Evolutionary conservation across 2,329 filamentous ascomycete genomes (phyloP), one percentile per base, ranked within the genome.

Genomic region (Colletotrichum tropicale): DNA sequence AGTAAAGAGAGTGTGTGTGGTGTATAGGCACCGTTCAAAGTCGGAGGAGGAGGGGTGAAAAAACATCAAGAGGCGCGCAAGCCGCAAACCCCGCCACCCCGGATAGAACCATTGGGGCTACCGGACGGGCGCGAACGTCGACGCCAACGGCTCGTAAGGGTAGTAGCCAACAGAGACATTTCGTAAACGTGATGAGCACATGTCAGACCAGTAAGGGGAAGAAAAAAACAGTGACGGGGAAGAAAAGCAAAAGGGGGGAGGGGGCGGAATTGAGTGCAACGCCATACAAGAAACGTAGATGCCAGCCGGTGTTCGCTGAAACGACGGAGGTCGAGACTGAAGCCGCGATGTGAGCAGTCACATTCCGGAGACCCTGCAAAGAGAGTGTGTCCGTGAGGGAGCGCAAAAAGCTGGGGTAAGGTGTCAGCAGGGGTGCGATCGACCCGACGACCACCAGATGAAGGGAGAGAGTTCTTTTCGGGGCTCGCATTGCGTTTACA

Each of bases 301-400:
- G 28, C 24, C 61, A 65, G 26, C 56, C n/a, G 30, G 16, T 56
- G 61, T 55, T 76, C 66, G 61, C 62, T 38, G 66, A 65, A 71
- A 66, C 72, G 28, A 43, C 30, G 56, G 36, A 71, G 67, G 72
- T 60, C 60, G 43, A 71, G 56, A 75, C 62, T 43, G 43, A 52
- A 13, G 60, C 36, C 6, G n/a, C 28, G 60, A 66, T 77, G 32
- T 77, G 76, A 76, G 64, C 74, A 74, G 74, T 77, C 76, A 76
- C 56, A 70, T 77, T 66, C 32, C 36, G 32, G 52, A 24, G 34
- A 38, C 43, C 62, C 43, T 68, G 30, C 55, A 56, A 61, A 65
- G 58, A 32, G 26, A 60, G 21, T 24, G 30, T 32, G 34, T 18
- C 61, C 32, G 34, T 52, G 43, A 52, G 43, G 43, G 43, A 52